Conservation (phyloP, 2,329 filamentous ascomycete species). For the Keithomyces neogunnii region DNA sequence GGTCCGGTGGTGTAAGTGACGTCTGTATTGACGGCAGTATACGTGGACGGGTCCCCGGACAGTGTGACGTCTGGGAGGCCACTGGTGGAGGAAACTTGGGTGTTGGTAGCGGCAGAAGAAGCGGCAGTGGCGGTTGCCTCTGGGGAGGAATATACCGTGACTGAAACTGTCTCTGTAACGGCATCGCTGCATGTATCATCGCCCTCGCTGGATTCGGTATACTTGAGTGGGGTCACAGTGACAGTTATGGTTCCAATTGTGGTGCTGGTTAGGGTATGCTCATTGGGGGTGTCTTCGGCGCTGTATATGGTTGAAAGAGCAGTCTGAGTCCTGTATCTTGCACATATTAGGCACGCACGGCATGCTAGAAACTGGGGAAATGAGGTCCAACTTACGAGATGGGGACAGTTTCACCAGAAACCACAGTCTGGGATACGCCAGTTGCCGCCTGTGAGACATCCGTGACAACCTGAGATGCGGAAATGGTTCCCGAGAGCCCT, state of each 20-base stretch:
- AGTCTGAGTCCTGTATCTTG: conserved; percentile 22
- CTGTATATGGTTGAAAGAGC: conserved; percentile 24
- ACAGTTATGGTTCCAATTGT: conserved; percentile 14
- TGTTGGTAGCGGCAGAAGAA: conserved; percentile 16
- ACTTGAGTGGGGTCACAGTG: conserved; percentile 13
- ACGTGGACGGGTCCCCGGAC: conserved; percentile 16
- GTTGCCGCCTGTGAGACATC: conserved; percentile 2
- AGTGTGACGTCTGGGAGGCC: conserved; percentile 19
- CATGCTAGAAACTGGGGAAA: neutral
- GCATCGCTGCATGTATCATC: conserved; percentile 8
- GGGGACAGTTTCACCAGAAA: conserved; percentile 18
- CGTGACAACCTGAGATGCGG: conserved; percentile 5
- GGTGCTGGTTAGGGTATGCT: conserved; percentile 11
- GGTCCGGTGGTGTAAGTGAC: conserved; percentile 14
- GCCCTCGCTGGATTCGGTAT: conserved; percentile 17
- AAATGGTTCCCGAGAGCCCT: conserved; percentile 9
- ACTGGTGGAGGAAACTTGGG: conserved; percentile 14
- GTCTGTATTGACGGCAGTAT: conserved; percentile 14
- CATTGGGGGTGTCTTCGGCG: neutral
- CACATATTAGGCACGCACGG: conserved; percentile 2
- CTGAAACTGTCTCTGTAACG: conserved; percentile 6
- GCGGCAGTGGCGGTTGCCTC: conserved; percentile 18
- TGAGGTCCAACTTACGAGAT: conserved; percentile 22
- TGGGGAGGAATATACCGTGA: conserved; percentile 8
- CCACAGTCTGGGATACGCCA: neutral